phyloP scores from a whole-genome alignment of 2,329 filamentous ascomycete genomes.

The Neonectria hederae region DNA sequence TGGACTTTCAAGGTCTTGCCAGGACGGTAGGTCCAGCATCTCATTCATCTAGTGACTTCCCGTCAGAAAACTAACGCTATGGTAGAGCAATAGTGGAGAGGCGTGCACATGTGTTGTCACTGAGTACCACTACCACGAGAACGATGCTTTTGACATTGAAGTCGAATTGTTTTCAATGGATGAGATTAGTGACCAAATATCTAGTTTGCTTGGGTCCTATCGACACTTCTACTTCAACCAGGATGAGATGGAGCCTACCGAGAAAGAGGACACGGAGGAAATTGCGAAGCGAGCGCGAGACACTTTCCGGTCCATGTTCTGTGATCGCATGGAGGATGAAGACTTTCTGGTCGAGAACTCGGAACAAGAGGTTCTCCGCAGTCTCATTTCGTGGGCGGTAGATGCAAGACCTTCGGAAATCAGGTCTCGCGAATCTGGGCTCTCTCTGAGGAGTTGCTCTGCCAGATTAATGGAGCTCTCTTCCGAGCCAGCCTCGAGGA shows the following conservation, averaged over 20 bases:
- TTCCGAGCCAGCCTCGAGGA: slow-evolving; percentile 43
- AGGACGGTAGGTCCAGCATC: slow-evolving; percentile 49
- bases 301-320: slow-evolving; percentile 52
- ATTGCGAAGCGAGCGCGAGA: slow-evolving; percentile 48
- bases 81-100: slow-evolving; percentile 53
- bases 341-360: slow-evolving; percentile 27
- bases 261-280: slow-evolving; percentile 38
- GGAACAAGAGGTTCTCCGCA: slow-evolving; percentile 31
- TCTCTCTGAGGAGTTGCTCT: slow-evolving; percentile 46
- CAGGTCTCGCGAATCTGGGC: neutral
- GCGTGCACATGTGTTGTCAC: slow-evolving; percentile 61
- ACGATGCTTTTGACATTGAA: slow-evolving; percentile 45
- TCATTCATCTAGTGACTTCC: no score
- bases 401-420: slow-evolving; percentile 21
- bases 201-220: slow-evolving; percentile 49
- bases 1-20: slow-evolving; percentile 53
- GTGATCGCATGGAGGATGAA: slow-evolving; percentile 32
- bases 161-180: slow-evolving; percentile 46
- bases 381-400: slow-evolving; percentile 37
- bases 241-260: slow-evolving; percentile 35
- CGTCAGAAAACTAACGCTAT: neutral
- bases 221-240: slow-evolving; percentile 46
- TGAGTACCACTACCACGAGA: slow-evolving; percentile 54
- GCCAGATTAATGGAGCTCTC: slow-evolving; percentile 47
- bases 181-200: slow-evolving; percentile 48